A percentile compares a stretch with the other conserved stretches of the same genome.
These are phyloP conservation scores for Suillus weaverae DNA, from an alignment of 768 basidiomycete species.

Conservation along the genomic window DNA sequence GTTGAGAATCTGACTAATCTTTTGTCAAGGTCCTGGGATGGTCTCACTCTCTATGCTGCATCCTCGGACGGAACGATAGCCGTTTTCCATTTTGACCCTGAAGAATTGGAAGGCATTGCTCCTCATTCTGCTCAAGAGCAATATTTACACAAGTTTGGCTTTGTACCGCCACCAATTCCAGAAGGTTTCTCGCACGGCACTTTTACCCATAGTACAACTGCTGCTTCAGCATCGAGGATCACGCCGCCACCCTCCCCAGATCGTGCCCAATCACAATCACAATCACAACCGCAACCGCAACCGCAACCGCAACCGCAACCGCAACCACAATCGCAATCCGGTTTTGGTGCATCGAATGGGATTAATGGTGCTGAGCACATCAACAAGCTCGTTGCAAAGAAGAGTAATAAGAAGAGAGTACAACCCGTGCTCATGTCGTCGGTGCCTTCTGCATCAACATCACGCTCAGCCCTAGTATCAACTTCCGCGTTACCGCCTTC, in stretches of 20 bases:
- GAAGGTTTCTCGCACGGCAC: constrained; percentile 66
- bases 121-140: constrained; percentile 71
- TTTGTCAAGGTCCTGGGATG: constrained; percentile 81
- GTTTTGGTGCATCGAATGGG: constrained; percentile 38
- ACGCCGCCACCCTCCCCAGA: constrained; percentile 54
- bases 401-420: constrained; percentile 68
- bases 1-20: constrained; percentile 5
- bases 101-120: constrained; percentile 81
- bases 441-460: constrained; percentile 37
- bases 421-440: constrained; percentile 43
- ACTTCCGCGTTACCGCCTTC: neutral
- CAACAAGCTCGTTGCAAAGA: constrained; percentile 75
- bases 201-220: constrained; percentile 16
- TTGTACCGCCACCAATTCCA: constrained; percentile 63
- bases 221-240: constrained; percentile 31
- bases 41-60: constrained; percentile 87
- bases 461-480: constrained; percentile 8
- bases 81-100: constrained; percentile 78
- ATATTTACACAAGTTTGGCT: constrained; percentile 82
- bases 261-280: constrained; percentile 31
- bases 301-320: constrained; percentile 25
- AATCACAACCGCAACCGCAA: constrained; percentile 29
- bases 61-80: constrained; percentile 96
- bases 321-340: constrained; percentile 35
- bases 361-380: constrained; percentile 56